Base-by-base conservation (phyloP, 805 yeast genomes). In the Yarrowia deformans region DNA sequence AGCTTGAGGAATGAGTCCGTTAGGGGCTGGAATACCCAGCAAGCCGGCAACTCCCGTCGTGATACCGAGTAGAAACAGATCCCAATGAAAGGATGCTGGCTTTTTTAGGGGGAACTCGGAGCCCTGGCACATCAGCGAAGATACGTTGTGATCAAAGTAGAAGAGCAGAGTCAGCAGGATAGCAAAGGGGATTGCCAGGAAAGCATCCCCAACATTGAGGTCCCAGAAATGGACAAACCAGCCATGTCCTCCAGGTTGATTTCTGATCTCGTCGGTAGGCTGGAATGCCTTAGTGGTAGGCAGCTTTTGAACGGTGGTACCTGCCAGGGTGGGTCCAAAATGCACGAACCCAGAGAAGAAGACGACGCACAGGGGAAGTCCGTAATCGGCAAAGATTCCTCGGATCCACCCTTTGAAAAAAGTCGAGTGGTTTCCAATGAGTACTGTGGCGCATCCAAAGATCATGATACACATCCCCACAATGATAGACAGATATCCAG, bases 1-100 rank as follows among this genome's bases (percentile, higher is more conserved):
- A 0, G 99, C 98, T 77, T 94, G 99, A 1, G 99, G 99, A 54
- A 94, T 94, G 40, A 94, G 81, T 0, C 99, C 99, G 78, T 95
- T 95, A 0, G 98, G 98, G 1, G 98, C 93, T 0, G 98, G 99
- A 1, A 95, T 83, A 0, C 98, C 99, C 12, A 94, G 75, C 0
- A 94, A 78, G 0, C 98, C 98, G 2, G 97, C 83, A 0, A 94
- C 77, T 0, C 97, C 96, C 0, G 98, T 95, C 6, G 93, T 89
- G 8, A 91, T 76, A 0, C 98, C 98, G 43, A 94, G 81, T 32
- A 95, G 79, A 49, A 90, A 84, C 75, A 93, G 90, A 78, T 94
- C 99, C 87, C 92, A 95, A 79, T 95, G 98, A 78, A 95, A 95
- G 0, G 94, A 82, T 0, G 97, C 86, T 0, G 98, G 97, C 75